phyloP scores from a whole-genome alignment of 345 rosid species.

The Arabidopsis suecica region DNA sequence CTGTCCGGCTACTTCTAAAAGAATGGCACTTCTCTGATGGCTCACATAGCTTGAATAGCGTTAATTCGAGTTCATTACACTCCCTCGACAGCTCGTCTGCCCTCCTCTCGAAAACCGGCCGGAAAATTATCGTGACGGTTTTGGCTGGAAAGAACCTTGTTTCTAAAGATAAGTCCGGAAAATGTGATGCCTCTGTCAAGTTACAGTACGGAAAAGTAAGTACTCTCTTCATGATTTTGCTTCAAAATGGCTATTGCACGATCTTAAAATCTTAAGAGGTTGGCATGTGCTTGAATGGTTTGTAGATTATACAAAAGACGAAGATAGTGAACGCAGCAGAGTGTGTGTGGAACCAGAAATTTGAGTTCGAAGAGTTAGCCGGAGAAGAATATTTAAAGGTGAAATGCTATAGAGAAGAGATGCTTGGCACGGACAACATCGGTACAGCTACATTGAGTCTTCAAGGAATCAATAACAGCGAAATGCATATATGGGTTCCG shows the following conservation, averaged over 20 bases:
- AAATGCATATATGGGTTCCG: conserved; percentile 78
- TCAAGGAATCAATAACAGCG: conserved; percentile 82
- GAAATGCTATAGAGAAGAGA: conserved; percentile 76
- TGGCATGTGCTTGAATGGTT: background rate
- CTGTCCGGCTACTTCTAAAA: conserved; percentile 74
- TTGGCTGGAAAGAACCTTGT: conserved; percentile 73
- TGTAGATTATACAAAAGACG: conserved; percentile 71
- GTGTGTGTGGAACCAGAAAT: conserved; percentile 73
- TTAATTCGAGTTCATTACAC: conserved; percentile 49
- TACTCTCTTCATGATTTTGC: conserved; percentile 13
- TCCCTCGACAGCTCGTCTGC: conserved; percentile 63
- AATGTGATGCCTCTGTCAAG: conserved; percentile 75
- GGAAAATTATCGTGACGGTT: conserved; percentile 66
- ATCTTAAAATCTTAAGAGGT: background rate
- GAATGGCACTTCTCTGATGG: conserved; percentile 99
- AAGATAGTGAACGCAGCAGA: conserved; percentile 58
- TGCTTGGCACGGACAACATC: conserved; percentile 76
- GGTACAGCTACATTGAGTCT: conserved; percentile 88
- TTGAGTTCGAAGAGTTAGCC: conserved; percentile 87
- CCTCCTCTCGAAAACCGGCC: conserved; percentile 67
- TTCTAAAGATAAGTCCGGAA: conserved; percentile 67
- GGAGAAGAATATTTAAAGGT: conserved; percentile 80
- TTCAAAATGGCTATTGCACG: background rate
- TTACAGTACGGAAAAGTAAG: conserved; percentile 91
- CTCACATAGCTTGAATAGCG: conserved; percentile 66